phyloP scores from a whole-genome alignment of 257 asterid genomes.

The Leptodermis oblonga region DNA sequence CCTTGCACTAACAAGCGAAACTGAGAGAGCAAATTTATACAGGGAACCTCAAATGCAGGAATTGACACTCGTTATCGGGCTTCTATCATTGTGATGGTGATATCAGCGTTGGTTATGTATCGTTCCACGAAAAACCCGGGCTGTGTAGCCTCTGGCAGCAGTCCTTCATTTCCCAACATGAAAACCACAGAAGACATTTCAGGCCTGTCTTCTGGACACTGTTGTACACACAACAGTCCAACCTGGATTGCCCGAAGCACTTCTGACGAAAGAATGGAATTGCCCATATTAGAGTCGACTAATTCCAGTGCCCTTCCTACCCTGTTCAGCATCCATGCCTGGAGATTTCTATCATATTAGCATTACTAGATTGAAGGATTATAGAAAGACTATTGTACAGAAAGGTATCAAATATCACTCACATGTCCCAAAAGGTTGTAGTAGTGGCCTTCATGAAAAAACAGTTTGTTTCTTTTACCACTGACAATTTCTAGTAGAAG shows the following conservation, averaged over 20 bases:
- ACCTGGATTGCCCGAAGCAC: conserved; percentile 21
- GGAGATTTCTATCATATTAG: not conserved
- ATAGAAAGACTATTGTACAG: not conserved
- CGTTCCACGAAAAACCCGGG: conserved; percentile 35
- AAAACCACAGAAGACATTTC: conserved; percentile 29
- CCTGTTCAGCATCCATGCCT: conserved; percentile 33
- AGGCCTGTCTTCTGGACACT: conserved; percentile 34
- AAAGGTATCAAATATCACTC: not conserved
- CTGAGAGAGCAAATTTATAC: too few species aligned
- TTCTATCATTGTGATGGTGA: conserved; percentile 5
- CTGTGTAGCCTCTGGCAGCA: conserved; percentile 26
- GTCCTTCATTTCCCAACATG: conserved; percentile 32
- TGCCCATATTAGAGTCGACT: conserved; percentile 14
- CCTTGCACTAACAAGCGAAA: too few species aligned
- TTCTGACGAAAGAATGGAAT: conserved; percentile 12
- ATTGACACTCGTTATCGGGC: not conserved
- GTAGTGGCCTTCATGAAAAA: conserved; percentile 26
- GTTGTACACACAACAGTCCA: conserved; percentile 37
- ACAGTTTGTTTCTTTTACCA: conserved; percentile 27
- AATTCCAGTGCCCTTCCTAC: conserved; percentile 29
- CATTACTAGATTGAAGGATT: not conserved
- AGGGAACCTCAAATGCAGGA: too few species aligned
- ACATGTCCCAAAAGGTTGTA: conserved; percentile 34
- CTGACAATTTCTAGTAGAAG: conserved; percentile 28
- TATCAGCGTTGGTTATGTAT: not conserved